A percentile compares a stretch with the other conserved stretches of the same genome.
Conservation (phyloP, 495 filamentous ascomycete species). For the Apiosordaria backusii region DNA sequence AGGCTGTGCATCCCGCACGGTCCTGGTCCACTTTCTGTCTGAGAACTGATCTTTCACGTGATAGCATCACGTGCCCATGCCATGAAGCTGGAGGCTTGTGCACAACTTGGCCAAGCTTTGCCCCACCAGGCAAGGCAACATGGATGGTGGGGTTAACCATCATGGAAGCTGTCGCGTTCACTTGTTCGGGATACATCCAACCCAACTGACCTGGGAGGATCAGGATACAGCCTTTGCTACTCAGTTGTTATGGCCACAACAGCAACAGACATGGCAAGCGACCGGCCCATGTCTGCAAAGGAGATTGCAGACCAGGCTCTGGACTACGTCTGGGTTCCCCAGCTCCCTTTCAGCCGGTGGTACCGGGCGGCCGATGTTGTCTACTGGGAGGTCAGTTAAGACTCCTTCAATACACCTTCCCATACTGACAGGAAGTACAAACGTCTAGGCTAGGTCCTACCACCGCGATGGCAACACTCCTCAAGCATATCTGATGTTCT, state of each 20-base stretch:
- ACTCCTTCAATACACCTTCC: background rate
- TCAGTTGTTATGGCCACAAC: background rate
- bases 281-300: constrained; percentile 64
- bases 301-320: constrained; percentile 68
- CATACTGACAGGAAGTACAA: constrained; percentile 3
- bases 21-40: background rate
- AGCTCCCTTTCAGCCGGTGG: constrained; percentile 75
- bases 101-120: background rate
- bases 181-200: background rate
- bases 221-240: constrained; percentile 5
- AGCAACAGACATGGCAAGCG: background rate
- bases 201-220: background rate
- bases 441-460: constrained; percentile 57
- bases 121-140: background rate
- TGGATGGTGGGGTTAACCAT: background rate
- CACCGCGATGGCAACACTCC: constrained; percentile 79
- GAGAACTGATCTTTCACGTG: background rate
- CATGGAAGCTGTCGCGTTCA: background rate
- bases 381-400: constrained; percentile 64
- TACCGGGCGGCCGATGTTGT: constrained; percentile 73
- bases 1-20: background rate
- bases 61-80: background rate
- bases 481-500: constrained; percentile 81
- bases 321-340: constrained; percentile 73
- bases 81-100: background rate